Conservation (phyloP, 2,329 filamentous ascomycete species). For the Exophiala sp. region DNA sequence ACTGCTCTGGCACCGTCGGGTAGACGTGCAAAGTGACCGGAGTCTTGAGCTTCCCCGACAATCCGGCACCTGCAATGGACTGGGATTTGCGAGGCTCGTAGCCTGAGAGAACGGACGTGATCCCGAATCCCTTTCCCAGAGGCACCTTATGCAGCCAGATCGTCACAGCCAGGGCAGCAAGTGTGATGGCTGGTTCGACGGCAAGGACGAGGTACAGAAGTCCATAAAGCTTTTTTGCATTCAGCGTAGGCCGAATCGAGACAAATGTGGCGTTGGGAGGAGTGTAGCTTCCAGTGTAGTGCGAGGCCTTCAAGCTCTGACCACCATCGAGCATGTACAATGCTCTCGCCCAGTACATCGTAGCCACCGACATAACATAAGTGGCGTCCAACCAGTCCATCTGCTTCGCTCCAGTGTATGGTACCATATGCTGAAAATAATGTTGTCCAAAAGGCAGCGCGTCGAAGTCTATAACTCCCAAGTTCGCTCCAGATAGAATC, state of each 20-base stretch:
- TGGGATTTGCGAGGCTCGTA: not conserved
- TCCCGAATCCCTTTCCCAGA: not conserved
- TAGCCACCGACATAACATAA: not conserved
- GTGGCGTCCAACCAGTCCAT: not conserved
- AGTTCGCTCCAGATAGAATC: not conserved
- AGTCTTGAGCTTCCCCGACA: too few species aligned
- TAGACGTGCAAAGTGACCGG: too few species aligned
- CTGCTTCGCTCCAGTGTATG: not conserved
- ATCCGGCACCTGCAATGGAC: not conserved
- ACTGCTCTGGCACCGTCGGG: too few species aligned
- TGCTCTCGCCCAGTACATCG: conserved; percentile 2
- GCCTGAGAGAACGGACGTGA: not conserved
- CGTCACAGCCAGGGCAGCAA: not conserved
- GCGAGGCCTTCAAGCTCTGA: not conserved
- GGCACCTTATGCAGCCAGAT: not conserved
- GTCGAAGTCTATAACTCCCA: not conserved
- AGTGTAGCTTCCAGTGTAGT: not conserved
- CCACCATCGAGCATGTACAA: not conserved
- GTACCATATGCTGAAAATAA: not conserved
- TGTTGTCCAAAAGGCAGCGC: not conserved
- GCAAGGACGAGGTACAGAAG: conserved; percentile 2
- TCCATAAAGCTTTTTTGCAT: not conserved
- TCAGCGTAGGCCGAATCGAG: not conserved
- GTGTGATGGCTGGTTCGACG: not conserved
- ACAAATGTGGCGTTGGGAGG: not conserved